Base-by-base conservation (phyloP, 768 basidiomycete genomes). In the Termitomyces sp. region DNA sequence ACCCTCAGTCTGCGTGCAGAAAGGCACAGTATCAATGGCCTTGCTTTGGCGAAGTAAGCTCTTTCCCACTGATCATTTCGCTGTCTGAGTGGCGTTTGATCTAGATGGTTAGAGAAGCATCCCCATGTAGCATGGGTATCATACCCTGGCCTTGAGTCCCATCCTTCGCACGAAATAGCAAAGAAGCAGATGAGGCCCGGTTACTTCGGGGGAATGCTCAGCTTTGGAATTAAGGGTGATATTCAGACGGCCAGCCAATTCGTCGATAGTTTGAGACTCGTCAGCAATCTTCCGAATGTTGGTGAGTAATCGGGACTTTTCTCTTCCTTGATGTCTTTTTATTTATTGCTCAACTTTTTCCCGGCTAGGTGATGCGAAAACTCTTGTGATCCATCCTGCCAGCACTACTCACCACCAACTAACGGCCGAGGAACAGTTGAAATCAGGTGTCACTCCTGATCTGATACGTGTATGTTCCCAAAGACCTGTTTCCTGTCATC, bases 381-480 rank as follows among this genome's bases (percentile, higher is more conserved):
- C 86, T 7, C 78, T 92, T 15, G 85, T 89, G 38, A 88, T 91
- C 54, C 86, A 89, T 63, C 89, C 90, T 1, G 86, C 84, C 5
- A 79, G 81, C 22, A 91, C 91, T 22, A 92, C 90, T 0, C 90
- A 93, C 63, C 74, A 82, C 36, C 88, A 91, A 67, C 73, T 91
- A 45, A 76, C 74, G 0, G 71, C 69, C 20, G 81, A 77, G 52
- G 89, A 91, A 64, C 83, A 84, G 61, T 56, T 76, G 10, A 70
- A 76, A 6, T 76, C 83, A n/a, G 90, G 90, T 7, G 88, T 91
- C 10, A 85, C 86, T 1, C 81, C 84, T 0, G 89, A 91, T 67
- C 73, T 90, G 46, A 88, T 92, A 56, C 78, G 89, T 40, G 88
- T 87, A 60, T 13, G 77, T 68, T 3, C 31, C 5, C 15, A 11